These are phyloP conservation scores for Syzygium grande DNA, from an alignment of 345 rosid genomes.

Conservation along the genomic window DNA sequence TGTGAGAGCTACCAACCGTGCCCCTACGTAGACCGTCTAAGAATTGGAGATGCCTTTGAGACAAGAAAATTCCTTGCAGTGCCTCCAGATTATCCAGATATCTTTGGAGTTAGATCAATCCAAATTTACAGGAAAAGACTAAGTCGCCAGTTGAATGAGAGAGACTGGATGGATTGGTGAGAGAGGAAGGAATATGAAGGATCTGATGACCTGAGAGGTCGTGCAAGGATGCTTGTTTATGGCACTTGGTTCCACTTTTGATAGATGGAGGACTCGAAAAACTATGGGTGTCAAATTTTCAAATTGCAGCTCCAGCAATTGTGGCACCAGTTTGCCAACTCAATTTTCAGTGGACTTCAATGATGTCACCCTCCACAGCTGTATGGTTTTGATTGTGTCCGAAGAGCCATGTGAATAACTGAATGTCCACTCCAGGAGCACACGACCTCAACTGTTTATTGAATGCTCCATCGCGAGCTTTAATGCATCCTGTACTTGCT, in stretches of 20 bases:
- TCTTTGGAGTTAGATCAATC: background rate
- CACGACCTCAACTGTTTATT: too few relatives aligned
- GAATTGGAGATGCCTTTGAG: background rate
- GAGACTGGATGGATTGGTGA: background rate
- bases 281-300: too few relatives aligned
- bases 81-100: background rate
- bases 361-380: too few relatives aligned
- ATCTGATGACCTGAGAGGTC: too few relatives aligned
- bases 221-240: too few relatives aligned
- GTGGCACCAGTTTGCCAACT: too few relatives aligned
- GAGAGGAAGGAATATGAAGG: too few relatives aligned
- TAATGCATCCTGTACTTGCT: too few relatives aligned
- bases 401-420: background rate
- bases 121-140: background rate
- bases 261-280: too few relatives aligned
- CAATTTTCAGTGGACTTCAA: too few relatives aligned
- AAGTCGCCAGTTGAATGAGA: accelerated
- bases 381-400: background rate
- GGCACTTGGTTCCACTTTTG: background rate
- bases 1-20: background rate
- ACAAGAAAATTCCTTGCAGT: background rate
- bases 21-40: background rate
- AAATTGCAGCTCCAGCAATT: too few relatives aligned
- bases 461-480: too few relatives aligned
- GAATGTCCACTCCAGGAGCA: background rate